phyloP scores from a whole-genome alignment of 768 basidiomycete species.

The Suillus sp. region DNA sequence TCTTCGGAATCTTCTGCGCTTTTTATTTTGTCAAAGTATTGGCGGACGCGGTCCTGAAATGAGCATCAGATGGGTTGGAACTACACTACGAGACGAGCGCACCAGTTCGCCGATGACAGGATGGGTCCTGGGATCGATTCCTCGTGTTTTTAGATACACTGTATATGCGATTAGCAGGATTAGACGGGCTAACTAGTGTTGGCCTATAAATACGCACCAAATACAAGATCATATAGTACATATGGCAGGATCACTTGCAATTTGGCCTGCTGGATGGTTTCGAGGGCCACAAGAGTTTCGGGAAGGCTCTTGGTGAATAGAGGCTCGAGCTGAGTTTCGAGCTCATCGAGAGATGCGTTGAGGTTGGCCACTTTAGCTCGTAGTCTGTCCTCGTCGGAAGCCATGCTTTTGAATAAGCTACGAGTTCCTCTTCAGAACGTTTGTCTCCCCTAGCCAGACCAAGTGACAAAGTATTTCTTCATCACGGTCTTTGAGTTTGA shows the following conservation, averaged over 20 bases:
- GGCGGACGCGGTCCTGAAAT: slow-evolving; percentile 66
- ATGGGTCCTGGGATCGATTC: slow-evolving; percentile 79
- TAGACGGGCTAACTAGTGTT: not conserved
- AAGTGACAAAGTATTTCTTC: not conserved
- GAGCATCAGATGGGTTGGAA: not conserved
- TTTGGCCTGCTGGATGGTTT: slow-evolving; percentile 80
- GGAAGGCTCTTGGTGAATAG: slow-evolving; percentile 68
- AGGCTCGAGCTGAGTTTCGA: slow-evolving; percentile 68
- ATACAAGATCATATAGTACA: slow-evolving; percentile 81
- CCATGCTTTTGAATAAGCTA: slow-evolving; percentile 31
- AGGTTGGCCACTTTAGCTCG: slow-evolving; percentile 48
- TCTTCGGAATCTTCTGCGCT: slow-evolving; percentile 68
- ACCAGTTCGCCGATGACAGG: slow-evolving; percentile 66
- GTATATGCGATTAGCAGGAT: not conserved
- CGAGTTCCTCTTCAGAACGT: not conserved
- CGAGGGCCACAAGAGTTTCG: slow-evolving; percentile 63
- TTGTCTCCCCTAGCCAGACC: not conserved
- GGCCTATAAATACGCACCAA: slow-evolving; percentile 52
- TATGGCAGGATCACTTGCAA: slow-evolving; percentile 81
- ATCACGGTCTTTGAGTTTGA: not conserved
- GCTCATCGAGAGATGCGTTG: slow-evolving; percentile 60
- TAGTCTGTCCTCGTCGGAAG: slow-evolving; percentile 38
- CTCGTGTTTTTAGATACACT: slow-evolving; percentile 84
- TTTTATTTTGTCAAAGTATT: slow-evolving; percentile 84
- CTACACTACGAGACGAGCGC: slow-evolving; percentile 9